Percentiles rank a stretch among this genome's conserved stretches.
Conservation (phyloP, 805 yeast genomes). For the Candida oleophila region DNA sequence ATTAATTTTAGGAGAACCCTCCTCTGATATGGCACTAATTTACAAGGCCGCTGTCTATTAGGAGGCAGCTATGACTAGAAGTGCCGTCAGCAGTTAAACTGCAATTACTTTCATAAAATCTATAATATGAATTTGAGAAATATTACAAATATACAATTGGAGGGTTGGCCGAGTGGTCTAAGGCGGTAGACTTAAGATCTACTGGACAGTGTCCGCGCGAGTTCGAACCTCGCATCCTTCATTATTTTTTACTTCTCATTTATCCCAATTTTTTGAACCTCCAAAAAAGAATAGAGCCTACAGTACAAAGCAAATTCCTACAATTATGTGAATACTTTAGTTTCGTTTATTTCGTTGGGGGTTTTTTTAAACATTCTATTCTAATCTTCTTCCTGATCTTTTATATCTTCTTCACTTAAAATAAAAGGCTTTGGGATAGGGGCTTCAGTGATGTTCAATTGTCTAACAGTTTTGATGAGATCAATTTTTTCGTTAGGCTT, state of each 20-base stretch:
- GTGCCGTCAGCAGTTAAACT: too few relatives aligned
- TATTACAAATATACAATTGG: too few relatives aligned
- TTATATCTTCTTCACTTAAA: slow-evolving; percentile 55
- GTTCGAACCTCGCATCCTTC: slow-evolving; percentile 50
- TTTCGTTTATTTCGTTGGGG: slow-evolving; percentile 1
- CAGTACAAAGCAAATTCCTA: not conserved
- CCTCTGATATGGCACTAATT: too few relatives aligned
- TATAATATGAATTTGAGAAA: too few relatives aligned
- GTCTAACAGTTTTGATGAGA: slow-evolving; percentile 80
- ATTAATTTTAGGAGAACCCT: too few relatives aligned
- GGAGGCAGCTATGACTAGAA: too few relatives aligned
- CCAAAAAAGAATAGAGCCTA: too few relatives aligned
- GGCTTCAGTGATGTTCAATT: slow-evolving; percentile 69
- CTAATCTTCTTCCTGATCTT: slow-evolving; percentile 22
- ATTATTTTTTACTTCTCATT: slow-evolving; percentile 21
- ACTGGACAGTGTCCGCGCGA: slow-evolving; percentile 48
- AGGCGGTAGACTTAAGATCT: slow-evolving; percentile 49
- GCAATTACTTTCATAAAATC: too few relatives aligned
- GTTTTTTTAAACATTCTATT: not conserved
- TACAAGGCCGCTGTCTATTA: too few relatives aligned
- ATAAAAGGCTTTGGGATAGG: slow-evolving; percentile 72
- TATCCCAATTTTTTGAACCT: too few relatives aligned
- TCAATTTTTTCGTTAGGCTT: slow-evolving; percentile 60
- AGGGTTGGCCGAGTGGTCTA: slow-evolving; percentile 51
- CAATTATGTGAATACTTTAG: not conserved